These are phyloP conservation scores for Fraxinus platypoda DNA, from an alignment of 305 asterid species.

Conservation along the genomic window DNA sequence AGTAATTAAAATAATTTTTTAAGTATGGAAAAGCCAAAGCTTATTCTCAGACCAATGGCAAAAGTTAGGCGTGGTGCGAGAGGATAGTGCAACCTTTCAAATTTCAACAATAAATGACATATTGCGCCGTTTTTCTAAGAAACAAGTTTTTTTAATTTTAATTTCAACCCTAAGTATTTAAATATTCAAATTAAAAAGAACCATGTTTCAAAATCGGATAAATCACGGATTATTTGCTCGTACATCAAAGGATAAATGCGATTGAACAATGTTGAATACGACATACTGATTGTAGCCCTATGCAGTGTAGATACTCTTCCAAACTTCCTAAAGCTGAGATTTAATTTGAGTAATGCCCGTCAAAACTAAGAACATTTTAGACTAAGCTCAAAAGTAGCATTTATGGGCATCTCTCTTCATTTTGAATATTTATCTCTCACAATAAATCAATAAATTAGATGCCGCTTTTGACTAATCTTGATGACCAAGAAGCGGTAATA, in stretches of 20 bases:
- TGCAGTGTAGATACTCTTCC: background rate
- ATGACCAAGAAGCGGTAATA: background rate
- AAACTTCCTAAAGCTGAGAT: background rate
- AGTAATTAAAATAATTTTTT: too few species aligned
- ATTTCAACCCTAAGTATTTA: background rate
- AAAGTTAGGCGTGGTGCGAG: background rate
- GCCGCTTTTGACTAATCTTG: background rate
- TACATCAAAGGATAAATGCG: background rate
- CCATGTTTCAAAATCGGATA: background rate
- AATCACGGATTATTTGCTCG: background rate
- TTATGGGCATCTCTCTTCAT: background rate
- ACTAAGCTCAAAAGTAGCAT: background rate
- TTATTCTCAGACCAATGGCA: background rate
- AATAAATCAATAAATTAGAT: background rate
- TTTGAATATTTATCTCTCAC: background rate
- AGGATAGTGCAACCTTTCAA: too few species aligned
- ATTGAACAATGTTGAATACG: background rate
- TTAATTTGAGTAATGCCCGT: background rate
- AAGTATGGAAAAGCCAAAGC: background rate
- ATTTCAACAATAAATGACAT: background rate
- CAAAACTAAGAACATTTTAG: too few species aligned
- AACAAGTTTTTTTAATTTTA: too few species aligned
- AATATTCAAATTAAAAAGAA: too few species aligned
- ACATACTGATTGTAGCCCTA: background rate
- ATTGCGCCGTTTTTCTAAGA: background rate